A percentile compares a stretch with the other conserved stretches of the same genome.
These are phyloP conservation scores for Chrysanthemum makinoi DNA, from an alignment of 129 eudicot species.

Conservation along the genomic window DNA sequence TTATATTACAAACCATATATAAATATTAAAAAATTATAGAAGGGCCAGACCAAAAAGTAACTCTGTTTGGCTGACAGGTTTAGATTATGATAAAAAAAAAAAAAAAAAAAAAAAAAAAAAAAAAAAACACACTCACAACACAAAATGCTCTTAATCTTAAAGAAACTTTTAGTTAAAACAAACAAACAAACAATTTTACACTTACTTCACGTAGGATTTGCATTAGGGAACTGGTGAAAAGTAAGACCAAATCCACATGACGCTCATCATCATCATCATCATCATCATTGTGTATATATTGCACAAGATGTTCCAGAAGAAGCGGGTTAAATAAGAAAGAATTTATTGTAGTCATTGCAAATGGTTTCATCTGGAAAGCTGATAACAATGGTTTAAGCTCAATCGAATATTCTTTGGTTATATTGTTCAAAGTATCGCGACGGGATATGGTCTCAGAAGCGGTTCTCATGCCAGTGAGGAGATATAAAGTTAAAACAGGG, in stretches of 20 bases:
- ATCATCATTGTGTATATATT: too few species aligned
- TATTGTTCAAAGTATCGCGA: constrained; percentile 32
- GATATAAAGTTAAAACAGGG: constrained; percentile 42
- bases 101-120: too few species aligned
- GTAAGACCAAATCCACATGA: constrained; percentile 67
- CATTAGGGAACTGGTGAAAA: constrained; percentile 80
- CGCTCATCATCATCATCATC: constrained; percentile 52
- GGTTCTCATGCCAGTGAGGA: constrained; percentile 27
- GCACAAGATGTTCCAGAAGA: too few species aligned
- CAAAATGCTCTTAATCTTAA: not conserved
- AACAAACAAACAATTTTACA: not conserved
- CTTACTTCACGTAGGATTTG: constrained; percentile 81
- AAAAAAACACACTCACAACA: not conserved
- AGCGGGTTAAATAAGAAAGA: constrained; percentile 56
- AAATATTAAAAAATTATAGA: too few species aligned
- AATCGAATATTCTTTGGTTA: constrained; percentile 53
- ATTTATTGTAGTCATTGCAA: constrained; percentile 50
- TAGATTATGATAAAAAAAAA: too few species aligned
- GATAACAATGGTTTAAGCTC: constrained; percentile 67
- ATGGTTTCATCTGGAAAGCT: constrained; percentile 55
- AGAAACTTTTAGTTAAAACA: not conserved
- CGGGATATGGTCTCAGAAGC: constrained; percentile 35
- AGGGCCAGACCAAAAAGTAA: too few species aligned
- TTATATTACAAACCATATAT: not conserved
- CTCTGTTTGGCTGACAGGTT: too few species aligned